Evolutionary conservation across 768 basidiomycete species (phyloP), one percentile per base, ranked within the genome.

Genomic region (Xerocomus potaroensis): DNA sequence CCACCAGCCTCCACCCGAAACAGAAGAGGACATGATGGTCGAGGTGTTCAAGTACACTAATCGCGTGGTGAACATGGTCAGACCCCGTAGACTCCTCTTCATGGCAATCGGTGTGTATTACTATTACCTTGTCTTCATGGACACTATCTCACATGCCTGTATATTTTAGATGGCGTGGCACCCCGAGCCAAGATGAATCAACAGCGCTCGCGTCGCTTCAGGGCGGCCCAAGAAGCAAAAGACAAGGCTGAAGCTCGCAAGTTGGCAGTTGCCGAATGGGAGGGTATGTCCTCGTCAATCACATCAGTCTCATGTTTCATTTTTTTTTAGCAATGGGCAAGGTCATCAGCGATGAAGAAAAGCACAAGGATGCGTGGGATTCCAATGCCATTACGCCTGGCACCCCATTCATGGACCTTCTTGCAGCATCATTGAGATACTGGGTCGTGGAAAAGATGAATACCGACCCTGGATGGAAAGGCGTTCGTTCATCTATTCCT

Each of bases 181-280:
- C 95, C 95, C 26, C 83, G 95, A 59, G 96, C 96, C 32, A 99
- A 99, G 72, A 99, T 99, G 96, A 99, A 99, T 64, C 96, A 99
- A 62, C 96, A 99, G 65, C 91, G 96, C 9, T 92, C 93, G 14
- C 79, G 96, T 55, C 91, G 96, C 45, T 99, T 99, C 71, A 81
- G 96, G 50, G 81, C 93, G 18, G 84, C 91, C 2, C 92, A 95
- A 64, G 96, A 99, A 66, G 93, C 96, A 4, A 83, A 86, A 50
- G 91, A 95, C 29, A 95, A 96, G 68, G 93, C 91, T 48, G 84
- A 90, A 47, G 90, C 91, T 39, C 78, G 83, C 32, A 79, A 80
- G 61, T 86, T 94, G 63, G 84, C 90, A 3, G 76, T 96, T 35
- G 76, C 81, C 3, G 60, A 92, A 55, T 95, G 91, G 81, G 86